These are phyloP conservation scores for Boletus barrowsii DNA, from an alignment of 768 basidiomycete species.

Conservation along the genomic window DNA sequence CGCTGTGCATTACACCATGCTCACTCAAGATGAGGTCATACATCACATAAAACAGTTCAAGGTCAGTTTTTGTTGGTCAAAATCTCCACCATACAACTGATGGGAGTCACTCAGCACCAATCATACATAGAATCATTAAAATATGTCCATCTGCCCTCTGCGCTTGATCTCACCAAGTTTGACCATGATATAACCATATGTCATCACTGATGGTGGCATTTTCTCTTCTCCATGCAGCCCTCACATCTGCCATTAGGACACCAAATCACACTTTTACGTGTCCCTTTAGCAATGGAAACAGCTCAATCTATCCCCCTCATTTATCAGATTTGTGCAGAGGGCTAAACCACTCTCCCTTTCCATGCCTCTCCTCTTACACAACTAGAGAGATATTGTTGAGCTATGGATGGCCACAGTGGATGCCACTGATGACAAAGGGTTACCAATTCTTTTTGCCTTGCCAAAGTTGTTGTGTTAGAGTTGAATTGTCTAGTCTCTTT, in stretches of 20 bases:
- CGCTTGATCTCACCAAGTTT: slow-evolving; percentile 51
- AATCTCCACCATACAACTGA: not conserved
- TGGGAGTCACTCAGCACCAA: slow-evolving; percentile 51
- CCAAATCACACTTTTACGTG: slow-evolving; percentile 74
- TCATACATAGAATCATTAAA: slow-evolving; percentile 67
- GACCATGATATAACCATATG: slow-evolving; percentile 58
- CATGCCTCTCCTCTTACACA: slow-evolving; percentile 77
- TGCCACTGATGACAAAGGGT: slow-evolving; percentile 65
- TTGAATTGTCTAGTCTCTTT: too few relatives aligned
- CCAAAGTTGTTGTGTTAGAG: too few relatives aligned
- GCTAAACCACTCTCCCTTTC: slow-evolving; percentile 63
- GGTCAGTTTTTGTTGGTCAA: slow-evolving; percentile 25
- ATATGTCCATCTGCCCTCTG: slow-evolving; percentile 69
- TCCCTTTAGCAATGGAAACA: slow-evolving; percentile 75
- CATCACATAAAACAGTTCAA: slow-evolving; percentile 51
- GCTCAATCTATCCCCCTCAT: slow-evolving; percentile 74
- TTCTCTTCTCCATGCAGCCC: not conserved
- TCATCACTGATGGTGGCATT: not conserved
- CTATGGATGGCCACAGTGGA: slow-evolving; percentile 62
- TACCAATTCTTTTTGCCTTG: too few relatives aligned
- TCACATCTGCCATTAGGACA: slow-evolving; percentile 46
- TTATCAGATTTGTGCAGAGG: slow-evolving; percentile 64
- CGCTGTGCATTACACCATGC: too few relatives aligned
- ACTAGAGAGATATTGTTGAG: slow-evolving; percentile 67
- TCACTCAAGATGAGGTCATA: slow-evolving; percentile 22